Evolutionary conservation across 768 basidiomycete species (phyloP), one percentile per base, ranked within the genome.

Genomic region (Boletus pseudo-olivaceus): DNA sequence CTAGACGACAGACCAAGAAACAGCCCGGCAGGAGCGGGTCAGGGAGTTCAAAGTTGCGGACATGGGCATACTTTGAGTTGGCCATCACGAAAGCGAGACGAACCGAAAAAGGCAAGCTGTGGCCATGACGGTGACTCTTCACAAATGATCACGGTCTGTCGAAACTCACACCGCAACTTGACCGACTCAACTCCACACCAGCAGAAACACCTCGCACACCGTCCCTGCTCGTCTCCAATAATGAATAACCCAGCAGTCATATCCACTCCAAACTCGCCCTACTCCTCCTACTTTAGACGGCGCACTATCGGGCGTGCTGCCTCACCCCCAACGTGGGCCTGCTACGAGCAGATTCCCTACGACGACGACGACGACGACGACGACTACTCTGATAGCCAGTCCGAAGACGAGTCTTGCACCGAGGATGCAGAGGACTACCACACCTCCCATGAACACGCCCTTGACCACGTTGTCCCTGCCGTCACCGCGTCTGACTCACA

Each of bases 11-110:
- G 23, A 98, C 75, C 61, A 97, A 79, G 70, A 84, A 97, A 3
- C 90, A 90, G 9, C 82, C 84, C 0, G 89, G 95, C 0, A 98
- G 74, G 3, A 98, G 75, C 0, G 83, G 77, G 66, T 99, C 97
- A 7, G 92, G 89, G 0, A 92, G 82, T 70, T 99, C 96, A 67
- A 89, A 98, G 34, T 80, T 80, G 60, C 85, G 82, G 12, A 98
- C 97, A 71, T 98, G 96, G 39, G 88, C 87, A 63, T 85, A 99
- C 64, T 84, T 88, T n/a, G 91, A 88, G 62, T 89, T 90, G 14
- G 96, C 93, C 96, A 99, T 98, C 33, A 23, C 1, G 7, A 7
- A 29, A 15, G 10, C 5, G 43, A 37, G 47, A 39, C 14, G 11
- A 12, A 33, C 53, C 65, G 6, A 53, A 61, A 54, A 61, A 58